Conservation (phyloP, 2,329 filamentous ascomycete species). For the Colletotrichum sp. region DNA sequence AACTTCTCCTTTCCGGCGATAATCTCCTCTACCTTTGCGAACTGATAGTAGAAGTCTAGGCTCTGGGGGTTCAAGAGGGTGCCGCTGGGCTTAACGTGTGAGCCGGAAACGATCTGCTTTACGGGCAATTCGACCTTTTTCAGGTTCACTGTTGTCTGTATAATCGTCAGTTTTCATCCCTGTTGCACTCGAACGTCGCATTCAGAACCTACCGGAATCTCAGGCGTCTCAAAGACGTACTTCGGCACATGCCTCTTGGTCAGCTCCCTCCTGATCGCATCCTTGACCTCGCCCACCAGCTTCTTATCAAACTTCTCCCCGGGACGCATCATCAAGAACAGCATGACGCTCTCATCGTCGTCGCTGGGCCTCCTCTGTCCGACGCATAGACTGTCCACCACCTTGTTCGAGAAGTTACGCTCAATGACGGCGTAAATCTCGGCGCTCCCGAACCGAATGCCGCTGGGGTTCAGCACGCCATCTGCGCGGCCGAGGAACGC, state of each 20-base stretch:
- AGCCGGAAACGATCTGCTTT: conserved; percentile 82
- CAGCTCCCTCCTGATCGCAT: conserved; percentile 68
- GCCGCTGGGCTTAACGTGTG: conserved; percentile 75
- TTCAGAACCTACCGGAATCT: conserved; percentile 68
- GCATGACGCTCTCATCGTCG: conserved; percentile 57
- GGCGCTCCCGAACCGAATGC: conserved; percentile 79
- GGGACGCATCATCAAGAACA: conserved; percentile 62
- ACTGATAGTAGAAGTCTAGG: conserved; percentile 80
- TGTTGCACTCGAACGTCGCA: not conserved
- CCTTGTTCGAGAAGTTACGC: conserved; percentile 62
- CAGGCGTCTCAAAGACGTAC: conserved; percentile 80
- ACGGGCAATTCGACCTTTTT: conserved; percentile 88
- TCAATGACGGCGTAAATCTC: conserved; percentile 82
- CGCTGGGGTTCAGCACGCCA: conserved; percentile 80
- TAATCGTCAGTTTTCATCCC: conserved; percentile 18
- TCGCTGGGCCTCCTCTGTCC: conserved; percentile 72
- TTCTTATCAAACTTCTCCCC: conserved; percentile 58
- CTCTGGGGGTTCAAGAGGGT: conserved; percentile 80
- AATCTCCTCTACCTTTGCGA: conserved; percentile 73
- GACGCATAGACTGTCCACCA: conserved; percentile 80
- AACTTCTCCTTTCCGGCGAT: conserved; percentile 52
- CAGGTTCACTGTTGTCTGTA: conserved; percentile 77
- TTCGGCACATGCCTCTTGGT: conserved; percentile 79
- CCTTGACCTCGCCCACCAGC: conserved; percentile 65
- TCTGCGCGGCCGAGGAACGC: conserved; percentile 75